A percentile compares a stretch with the other conserved stretches of the same genome.
phyloP scores from a whole-genome alignment of 1,139 yeast genomes.

The Kurtzmaniella natalensis region DNA sequence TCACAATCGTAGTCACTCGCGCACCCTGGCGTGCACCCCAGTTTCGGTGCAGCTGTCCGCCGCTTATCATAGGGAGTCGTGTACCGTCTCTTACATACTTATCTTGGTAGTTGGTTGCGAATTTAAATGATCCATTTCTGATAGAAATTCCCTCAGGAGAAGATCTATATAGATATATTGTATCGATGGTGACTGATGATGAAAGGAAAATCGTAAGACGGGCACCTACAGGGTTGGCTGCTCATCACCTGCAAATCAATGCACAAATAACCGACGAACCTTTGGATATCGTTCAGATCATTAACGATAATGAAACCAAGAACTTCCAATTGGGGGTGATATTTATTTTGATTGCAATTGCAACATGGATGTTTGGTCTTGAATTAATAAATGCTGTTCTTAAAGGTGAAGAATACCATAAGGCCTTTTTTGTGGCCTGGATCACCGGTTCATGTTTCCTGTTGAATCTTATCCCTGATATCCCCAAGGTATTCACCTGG shows the following conservation, averaged over 20 bases:
- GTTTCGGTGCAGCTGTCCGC: too few species aligned
- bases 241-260: conserved; percentile 4
- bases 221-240: neutral
- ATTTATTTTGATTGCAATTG: conserved; percentile 36
- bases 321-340: conserved; percentile 42
- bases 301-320: conserved; percentile 40
- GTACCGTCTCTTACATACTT: too few species aligned
- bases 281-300: conserved; percentile 38
- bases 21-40: too few species aligned
- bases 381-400: conserved; percentile 47
- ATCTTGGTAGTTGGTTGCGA: too few species aligned
- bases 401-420: conserved; percentile 44
- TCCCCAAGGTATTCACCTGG: conserved; percentile 4
- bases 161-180: too few species aligned
- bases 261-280: conserved; percentile 21
- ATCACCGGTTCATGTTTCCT: conserved; percentile 44
- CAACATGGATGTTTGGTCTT: conserved; percentile 46
- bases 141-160: too few species aligned
- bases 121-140: too few species aligned
- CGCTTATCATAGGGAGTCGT: too few species aligned
- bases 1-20: too few species aligned
- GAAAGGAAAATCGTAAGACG: neutral
- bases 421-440: conserved; percentile 45
- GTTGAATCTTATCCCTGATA: conserved; percentile 42
- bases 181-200: neutral